phyloP scores from a whole-genome alignment of 108 stramenopile species.

The Mediolabrus comicus region DNA sequence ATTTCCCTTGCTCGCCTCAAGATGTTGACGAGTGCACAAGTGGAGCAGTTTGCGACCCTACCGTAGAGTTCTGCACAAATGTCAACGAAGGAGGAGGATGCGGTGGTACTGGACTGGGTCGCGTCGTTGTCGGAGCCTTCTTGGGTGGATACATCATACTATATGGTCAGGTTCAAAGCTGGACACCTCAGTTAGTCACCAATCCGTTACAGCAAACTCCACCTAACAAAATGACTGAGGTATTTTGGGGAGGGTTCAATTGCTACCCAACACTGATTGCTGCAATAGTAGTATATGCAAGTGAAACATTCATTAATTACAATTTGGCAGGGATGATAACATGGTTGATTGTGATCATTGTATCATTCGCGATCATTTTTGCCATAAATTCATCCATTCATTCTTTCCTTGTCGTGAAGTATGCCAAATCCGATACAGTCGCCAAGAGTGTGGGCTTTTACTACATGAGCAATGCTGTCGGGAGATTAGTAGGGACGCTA shows the following conservation, averaged over 20 bases:
- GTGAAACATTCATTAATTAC: constrained; percentile 56
- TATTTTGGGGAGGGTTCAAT: constrained; percentile 84
- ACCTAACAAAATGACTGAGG: constrained; percentile 85
- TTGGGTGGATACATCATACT: constrained; percentile 93
- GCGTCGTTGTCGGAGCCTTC: constrained; percentile 85
- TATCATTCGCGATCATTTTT: constrained; percentile 88
- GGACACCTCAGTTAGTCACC: constrained; percentile 91
- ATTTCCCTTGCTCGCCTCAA: constrained; percentile 46
- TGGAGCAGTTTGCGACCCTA: constrained; percentile 62
- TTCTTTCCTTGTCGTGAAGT: constrained; percentile 92
- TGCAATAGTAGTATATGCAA: constrained; percentile 57
- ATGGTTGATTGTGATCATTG: constrained; percentile 68
- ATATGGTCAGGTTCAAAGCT: constrained; percentile 93
- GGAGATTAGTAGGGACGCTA: constrained; percentile 88
- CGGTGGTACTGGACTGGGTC: constrained; percentile 72
- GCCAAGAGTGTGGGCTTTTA: constrained; percentile 93
- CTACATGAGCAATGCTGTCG: constrained; percentile 96
- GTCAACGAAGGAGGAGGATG: constrained; percentile 81
- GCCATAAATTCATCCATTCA: constrained; percentile 94
- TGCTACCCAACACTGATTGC: constrained; percentile 69
- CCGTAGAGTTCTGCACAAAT: constrained; percentile 54
- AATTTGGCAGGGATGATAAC: constrained; percentile 57
- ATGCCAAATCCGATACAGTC: constrained; percentile 88
- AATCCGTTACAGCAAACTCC: constrained; percentile 80
- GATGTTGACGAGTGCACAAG: constrained; percentile 46